Percentiles rank a stretch among this genome's conserved stretches.
phyloP scores from a whole-genome alignment of 177 flowering plant genomes.

The Tripterygium wilfordii region DNA sequence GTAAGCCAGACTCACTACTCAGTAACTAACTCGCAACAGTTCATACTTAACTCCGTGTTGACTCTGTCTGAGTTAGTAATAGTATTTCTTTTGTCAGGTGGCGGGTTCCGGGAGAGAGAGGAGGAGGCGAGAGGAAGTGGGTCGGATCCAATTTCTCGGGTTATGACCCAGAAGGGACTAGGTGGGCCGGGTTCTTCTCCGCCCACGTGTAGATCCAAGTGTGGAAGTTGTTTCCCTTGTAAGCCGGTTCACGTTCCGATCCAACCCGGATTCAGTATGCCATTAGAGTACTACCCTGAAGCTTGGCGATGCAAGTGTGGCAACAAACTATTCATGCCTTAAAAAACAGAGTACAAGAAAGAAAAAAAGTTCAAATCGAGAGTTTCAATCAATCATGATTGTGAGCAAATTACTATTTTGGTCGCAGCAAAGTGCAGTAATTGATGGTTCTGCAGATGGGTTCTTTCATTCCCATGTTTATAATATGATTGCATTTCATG shows the following conservation, averaged over 20 bases:
- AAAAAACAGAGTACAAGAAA: too few relatives aligned
- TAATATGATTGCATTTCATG: conserved; percentile 8
- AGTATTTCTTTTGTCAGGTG: neutral
- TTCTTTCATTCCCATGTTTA: conserved; percentile 10
- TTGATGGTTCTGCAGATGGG: too few relatives aligned
- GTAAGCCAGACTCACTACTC: conserved; percentile 8
- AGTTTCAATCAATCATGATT: too few relatives aligned
- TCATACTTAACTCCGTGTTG: neutral
- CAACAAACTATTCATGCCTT: conserved; percentile 62
- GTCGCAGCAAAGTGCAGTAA: too few relatives aligned
- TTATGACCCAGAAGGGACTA: conserved; percentile 27
- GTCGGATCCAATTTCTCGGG: conserved; percentile 7
- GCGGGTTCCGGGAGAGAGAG: conserved; percentile 4
- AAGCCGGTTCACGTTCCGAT: conserved; percentile 65
- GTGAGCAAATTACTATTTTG: too few relatives aligned
- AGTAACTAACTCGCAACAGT: neutral
- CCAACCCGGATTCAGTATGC: conserved; percentile 51
- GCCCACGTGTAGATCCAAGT: conserved; percentile 64
- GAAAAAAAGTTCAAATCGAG: too few relatives aligned
- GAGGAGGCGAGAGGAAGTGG: conserved; percentile 6
- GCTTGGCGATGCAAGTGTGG: conserved; percentile 93
- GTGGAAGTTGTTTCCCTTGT: conserved; percentile 70
- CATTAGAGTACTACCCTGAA: conserved; percentile 78
- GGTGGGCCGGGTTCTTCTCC: conserved; percentile 68
- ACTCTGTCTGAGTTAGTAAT: too few relatives aligned